Evolutionary conservation across 176 grass and related monocot species (phyloP), one percentile per base, ranked within the genome.

Genomic region (Sorghum bicolor): DNA sequence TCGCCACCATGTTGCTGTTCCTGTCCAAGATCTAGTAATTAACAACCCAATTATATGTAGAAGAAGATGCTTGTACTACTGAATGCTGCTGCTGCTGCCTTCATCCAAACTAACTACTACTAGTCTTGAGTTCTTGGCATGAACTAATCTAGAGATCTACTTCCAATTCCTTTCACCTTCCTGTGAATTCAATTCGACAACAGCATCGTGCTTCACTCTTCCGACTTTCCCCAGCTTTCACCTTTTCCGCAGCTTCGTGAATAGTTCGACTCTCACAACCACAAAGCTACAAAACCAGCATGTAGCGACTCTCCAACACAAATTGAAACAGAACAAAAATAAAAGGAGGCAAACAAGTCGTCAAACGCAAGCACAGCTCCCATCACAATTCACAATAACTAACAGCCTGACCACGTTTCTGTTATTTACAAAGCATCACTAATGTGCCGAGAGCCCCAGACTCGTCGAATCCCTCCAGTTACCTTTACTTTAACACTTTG

Each of bases 341-440:
- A n/a, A n/a, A 1, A 19, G 5, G 8, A 16, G 19, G 2, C 5
- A 26, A 14, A 14, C 4, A 32, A 5, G 14, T 34, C 39, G 64
- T 20, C 34, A 34, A 62, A 81, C 72, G 10, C 14, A 47, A 47
- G 44, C 44, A 47, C 44, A 47, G 43, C 43, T 15, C 39, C 20
- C 33, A n/a, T 68, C 67, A 74, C 40, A 22, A 45, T 55, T 55
- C 50, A 22, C 50, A 9, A 8, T 16, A 41, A 10, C 64, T 34
- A 0, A 34, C 43, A 63, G 24, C 34, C 20, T 62, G 20, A 13
- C 3, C 67, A 79, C 41, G 14, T 36, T 19, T 57, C 41, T 5
- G 20, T 79, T 83, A 88, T 33, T 79, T 79, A 38, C 75, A 88
- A 65, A 60, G 44, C 74, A 69, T 82, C 28, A 41, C 85, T 32